Base-by-base conservation (phyloP, 139 green algal genomes). In the Eudorina sp. region DNA sequence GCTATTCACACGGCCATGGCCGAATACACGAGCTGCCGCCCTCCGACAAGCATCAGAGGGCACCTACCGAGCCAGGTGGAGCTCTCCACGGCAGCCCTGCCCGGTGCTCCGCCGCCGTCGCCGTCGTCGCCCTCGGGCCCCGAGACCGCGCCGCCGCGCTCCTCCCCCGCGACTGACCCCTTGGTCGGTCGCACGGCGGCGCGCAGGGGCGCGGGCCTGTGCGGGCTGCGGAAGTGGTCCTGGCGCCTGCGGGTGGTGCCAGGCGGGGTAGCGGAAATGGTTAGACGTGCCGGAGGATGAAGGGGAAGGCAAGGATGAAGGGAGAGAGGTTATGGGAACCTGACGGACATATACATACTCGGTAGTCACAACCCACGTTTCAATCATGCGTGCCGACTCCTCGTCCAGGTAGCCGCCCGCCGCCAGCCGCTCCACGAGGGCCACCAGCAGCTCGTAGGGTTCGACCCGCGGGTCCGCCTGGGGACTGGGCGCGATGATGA, bases 401-500 rank as follows among this genome's bases (percentile, higher is more conserved):
- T 21, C 18, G 51, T 70, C 51, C 46, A 66, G 40, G 16, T 31
- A 69, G 4, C 76, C 76, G 2, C n/a, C 76, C 51, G 51, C 76
- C 51, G 7, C 16, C 34, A 83, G 76, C 31, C 51, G 51, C 51
- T 19, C 31, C 16, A 83, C 76, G 11, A 83, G n/a, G 46, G 38
- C 53, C 40, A 29, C 1, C 77, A 84, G 77, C 53, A 84, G 53
- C 27, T 5, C 38, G 53, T 51, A 36, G 5, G 53, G 77, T 19
- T 5, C 19, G 34, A 73, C 41, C 53, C 38, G 53, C 9, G 53
- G 36, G 77, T 72, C 53, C 4, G 77, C 77, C 7, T 53, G 53
- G 34, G 77, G 77, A 31, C 77, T 69, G 36, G 77, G 77, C 7
- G 77, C 53, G 36, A 84, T 72, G 38, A 84, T 84, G 77, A 84